Evolutionary conservation across 257 asterid genomes (phyloP).

Genomic region (Eustoma russellianum): DNA sequence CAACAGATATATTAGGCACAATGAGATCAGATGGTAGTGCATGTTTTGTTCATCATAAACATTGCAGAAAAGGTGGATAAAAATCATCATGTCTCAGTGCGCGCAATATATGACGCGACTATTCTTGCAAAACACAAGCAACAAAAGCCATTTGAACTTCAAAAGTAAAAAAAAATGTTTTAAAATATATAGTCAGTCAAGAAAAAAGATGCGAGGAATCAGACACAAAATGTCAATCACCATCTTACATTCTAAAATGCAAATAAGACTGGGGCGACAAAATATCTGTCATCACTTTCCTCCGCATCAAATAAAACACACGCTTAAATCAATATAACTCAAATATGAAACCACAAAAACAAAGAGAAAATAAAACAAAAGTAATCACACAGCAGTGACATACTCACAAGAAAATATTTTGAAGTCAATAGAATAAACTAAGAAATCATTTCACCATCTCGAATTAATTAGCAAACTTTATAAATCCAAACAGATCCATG

Average conservation of each 20-base stretch:
- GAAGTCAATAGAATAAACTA: too few relatives aligned
- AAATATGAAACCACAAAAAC: too few relatives aligned
- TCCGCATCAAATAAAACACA: neutral
- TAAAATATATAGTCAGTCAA: neutral
- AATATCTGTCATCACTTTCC: slow-evolving; percentile 22
- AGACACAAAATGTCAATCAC: slow-evolving; percentile 30
- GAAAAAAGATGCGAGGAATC: slow-evolving; percentile 13
- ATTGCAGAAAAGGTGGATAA: slow-evolving; percentile 42
- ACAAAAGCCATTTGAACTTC: too few relatives aligned
- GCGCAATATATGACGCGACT: neutral
- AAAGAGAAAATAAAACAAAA: too few relatives aligned
- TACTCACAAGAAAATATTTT: too few relatives aligned
- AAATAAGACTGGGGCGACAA: slow-evolving; percentile 52
- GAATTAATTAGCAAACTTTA: neutral
- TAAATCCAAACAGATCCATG: too few relatives aligned
- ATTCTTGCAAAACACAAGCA: neutral
- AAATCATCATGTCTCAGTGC: slow-evolving; percentile 40
- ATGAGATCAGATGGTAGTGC: slow-evolving; percentile 91
- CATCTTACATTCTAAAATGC: slow-evolving; percentile 26
- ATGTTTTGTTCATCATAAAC: slow-evolving; percentile 54
- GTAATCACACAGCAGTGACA: too few relatives aligned
- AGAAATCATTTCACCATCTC: too few relatives aligned
- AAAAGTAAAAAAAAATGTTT: too few relatives aligned
- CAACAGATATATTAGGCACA: neutral
- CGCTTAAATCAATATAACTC: too few relatives aligned